These are phyloP conservation scores for Tricholomella constricta DNA, from an alignment of 768 basidiomycete genomes.

Conservation along the genomic window DNA sequence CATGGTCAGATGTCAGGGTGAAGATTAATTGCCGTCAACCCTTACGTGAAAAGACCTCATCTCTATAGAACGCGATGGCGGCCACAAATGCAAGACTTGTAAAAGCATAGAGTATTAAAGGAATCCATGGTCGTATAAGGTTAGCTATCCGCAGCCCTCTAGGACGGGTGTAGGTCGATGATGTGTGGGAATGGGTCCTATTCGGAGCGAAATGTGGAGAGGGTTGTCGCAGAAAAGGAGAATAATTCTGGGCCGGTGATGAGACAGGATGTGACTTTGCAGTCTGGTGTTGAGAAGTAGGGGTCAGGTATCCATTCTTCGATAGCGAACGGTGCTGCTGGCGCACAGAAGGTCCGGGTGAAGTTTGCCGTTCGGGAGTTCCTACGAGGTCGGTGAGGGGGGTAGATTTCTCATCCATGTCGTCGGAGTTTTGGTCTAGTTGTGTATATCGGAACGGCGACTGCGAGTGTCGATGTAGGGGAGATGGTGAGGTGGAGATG, in stretches of 20 bases:
- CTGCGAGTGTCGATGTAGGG: constrained; percentile 28
- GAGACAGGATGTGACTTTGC: constrained; percentile 6
- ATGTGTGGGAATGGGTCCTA: constrained; percentile 19
- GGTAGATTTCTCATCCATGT: constrained; percentile 30
- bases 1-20: not conserved
- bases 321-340: constrained; percentile 7
- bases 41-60: constrained; percentile 81
- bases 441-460: constrained; percentile 38
- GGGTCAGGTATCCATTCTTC: constrained; percentile 3
- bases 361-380: constrained; percentile 8
- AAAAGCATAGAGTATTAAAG: constrained; percentile 72
- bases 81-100: constrained; percentile 78
- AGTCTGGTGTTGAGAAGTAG: constrained; percentile 8
- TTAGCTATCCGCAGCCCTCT: constrained; percentile 55
- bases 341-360: constrained; percentile 11
- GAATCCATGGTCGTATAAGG: constrained; percentile 73
- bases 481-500: constrained; percentile 27
- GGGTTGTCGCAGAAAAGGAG: constrained; percentile 21
- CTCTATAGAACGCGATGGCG: constrained; percentile 83
- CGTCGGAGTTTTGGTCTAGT: constrained; percentile 14
- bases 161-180: constrained; percentile 43
- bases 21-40: constrained; percentile 11
- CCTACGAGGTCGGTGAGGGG: constrained; percentile 26
- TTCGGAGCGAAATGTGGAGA: constrained; percentile 17
- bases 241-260: constrained; percentile 14